A percentile compares a stretch with the other conserved stretches of the same genome.
These are phyloP conservation scores for Amphibolis antarctica DNA, from an alignment of 106 monocot genomes.

Conservation along the genomic window DNA sequence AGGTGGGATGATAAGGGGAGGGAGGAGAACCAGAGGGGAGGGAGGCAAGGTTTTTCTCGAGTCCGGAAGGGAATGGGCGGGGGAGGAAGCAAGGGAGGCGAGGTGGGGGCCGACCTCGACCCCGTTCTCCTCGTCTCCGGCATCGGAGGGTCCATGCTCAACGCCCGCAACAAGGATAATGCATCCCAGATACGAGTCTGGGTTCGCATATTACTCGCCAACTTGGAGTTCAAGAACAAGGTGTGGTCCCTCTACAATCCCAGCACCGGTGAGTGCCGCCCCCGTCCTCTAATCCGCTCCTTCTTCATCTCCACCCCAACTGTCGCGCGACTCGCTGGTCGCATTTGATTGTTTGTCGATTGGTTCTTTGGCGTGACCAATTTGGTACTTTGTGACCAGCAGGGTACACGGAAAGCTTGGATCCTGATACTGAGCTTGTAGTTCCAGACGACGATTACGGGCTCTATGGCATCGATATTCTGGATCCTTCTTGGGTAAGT, in stretches of 20 bases:
- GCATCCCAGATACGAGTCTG: slow-evolving; percentile 40
- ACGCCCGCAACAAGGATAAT: slow-evolving; percentile 49
- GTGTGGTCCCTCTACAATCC: slow-evolving; percentile 64
- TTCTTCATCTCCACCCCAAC: too few species aligned
- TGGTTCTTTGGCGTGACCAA: background rate
- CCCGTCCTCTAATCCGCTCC: too few species aligned
- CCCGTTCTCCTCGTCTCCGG: slow-evolving; percentile 81
- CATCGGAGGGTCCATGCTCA: slow-evolving; percentile 73
- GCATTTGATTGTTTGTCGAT: background rate
- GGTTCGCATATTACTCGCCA: slow-evolving; percentile 66
- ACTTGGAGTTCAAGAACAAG: slow-evolving; percentile 70
- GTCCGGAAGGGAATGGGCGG: background rate
- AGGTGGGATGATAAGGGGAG: too few species aligned
- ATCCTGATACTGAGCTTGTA: slow-evolving; percentile 48
- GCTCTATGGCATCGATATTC: slow-evolving; percentile 64
- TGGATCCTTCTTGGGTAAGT: slow-evolving; percentile 79
- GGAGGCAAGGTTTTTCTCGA: too few species aligned
- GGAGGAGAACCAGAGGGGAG: too few species aligned
- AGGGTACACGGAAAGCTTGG: slow-evolving; percentile 61
- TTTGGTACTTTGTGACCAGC: slow-evolving; percentile 9
- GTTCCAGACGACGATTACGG: slow-evolving; percentile 85
- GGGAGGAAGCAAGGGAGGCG: background rate
- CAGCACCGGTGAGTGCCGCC: slow-evolving; percentile 33
- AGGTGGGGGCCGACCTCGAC: slow-evolving; percentile 20
- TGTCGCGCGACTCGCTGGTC: too few species aligned